phyloP scores from a whole-genome alignment of 164 flowering plant genomes.

The Sextonia rubra region DNA sequence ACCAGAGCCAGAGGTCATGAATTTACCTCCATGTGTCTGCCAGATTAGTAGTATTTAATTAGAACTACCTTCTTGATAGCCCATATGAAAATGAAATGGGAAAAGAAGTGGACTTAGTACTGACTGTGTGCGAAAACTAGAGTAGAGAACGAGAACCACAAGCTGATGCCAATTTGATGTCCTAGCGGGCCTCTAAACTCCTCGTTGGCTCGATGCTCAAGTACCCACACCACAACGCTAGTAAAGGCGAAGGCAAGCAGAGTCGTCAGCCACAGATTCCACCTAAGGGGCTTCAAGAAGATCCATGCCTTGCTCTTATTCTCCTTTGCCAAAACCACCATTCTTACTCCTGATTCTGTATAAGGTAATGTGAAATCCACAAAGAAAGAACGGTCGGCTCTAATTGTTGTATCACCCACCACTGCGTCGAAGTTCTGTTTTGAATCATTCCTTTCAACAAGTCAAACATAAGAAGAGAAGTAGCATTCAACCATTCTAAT shows the following conservation, averaged over 20 bases:
- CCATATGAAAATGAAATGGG: no score
- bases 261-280: conserved; percentile 23
- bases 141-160: conserved; percentile 24
- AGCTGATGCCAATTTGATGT: conserved; percentile 15
- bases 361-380: conserved; percentile 39
- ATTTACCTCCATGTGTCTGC: no score
- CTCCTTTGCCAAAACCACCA: conserved; percentile 8
- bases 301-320: conserved; percentile 10
- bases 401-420: conserved; percentile 16
- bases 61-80: no score
- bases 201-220: conserved; percentile 22
- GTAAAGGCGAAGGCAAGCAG: conserved; percentile 16
- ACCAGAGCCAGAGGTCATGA: no score
- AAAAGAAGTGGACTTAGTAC: background rate
- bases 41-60: no score
- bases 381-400: conserved; percentile 10
- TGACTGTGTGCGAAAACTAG: conserved; percentile 28
- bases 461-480: background rate
- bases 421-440: conserved; percentile 12
- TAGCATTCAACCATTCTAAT: no score
- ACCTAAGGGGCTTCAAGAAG: conserved; percentile 25
- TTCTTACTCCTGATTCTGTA: background rate
- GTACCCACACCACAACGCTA: conserved; percentile 22
- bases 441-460: background rate
- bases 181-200: conserved; percentile 15